Evolutionary conservation across 2,329 filamentous ascomycete species (phyloP).

Genomic region (Pseudogymnoascus sp.): DNA sequence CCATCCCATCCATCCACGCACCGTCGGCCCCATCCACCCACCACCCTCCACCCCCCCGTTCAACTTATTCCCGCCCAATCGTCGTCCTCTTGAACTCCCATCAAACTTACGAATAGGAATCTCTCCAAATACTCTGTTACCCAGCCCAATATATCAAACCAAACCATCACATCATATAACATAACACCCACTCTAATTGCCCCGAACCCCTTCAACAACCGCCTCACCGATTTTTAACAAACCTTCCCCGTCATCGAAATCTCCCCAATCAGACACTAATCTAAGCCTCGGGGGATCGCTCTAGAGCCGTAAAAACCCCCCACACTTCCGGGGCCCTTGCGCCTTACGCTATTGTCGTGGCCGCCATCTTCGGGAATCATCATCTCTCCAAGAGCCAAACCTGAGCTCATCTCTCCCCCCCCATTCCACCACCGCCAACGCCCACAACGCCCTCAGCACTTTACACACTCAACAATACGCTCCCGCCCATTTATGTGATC

Average conservation of each 20-base stretch:
- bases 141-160: background rate
- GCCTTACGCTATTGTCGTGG: background rate
- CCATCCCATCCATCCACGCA: background rate
- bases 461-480: background rate
- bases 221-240: background rate
- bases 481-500: background rate
- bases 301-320: background rate
- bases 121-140: background rate
- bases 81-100: background rate
- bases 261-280: background rate
- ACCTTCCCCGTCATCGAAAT: background rate
- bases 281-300: background rate
- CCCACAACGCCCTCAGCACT: background rate
- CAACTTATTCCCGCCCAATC: conserved; percentile 2
- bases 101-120: background rate
- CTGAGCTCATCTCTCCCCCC: too few species aligned
- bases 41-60: background rate
- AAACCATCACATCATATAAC: background rate
- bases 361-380: background rate
- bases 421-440: background rate
- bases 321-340: background rate
- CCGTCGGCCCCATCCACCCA: background rate
- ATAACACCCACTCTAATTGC: background rate
- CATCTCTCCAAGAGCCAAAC: background rate
- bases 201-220: background rate